Evolutionary conservation across 345 rosid species (phyloP).

Genomic region (Erucastrum elatum): DNA sequence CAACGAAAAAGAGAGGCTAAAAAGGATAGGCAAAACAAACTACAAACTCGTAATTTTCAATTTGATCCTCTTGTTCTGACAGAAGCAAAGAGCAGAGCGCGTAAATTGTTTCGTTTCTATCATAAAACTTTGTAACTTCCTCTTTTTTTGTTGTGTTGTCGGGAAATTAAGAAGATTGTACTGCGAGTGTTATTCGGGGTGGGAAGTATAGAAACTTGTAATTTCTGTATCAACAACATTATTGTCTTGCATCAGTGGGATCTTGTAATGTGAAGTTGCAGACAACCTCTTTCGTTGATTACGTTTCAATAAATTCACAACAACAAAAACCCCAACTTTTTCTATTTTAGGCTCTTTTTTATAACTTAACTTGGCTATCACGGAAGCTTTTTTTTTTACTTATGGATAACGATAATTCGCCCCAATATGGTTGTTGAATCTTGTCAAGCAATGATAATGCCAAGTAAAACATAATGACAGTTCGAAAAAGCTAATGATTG

Average conservation of each 20-base stretch:
- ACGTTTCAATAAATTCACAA: too few species aligned
- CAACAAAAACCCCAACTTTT: too few species aligned
- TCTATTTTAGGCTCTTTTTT: too few species aligned
- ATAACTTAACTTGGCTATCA: too few species aligned
- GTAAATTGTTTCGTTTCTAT: background rate
- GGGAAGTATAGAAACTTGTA: conserved; percentile 27
- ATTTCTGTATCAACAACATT: conserved; percentile 23
- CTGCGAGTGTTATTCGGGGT: background rate
- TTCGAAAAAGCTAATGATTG: too few species aligned
- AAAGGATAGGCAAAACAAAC: background rate
- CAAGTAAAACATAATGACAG: too few species aligned
- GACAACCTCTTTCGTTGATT: background rate
- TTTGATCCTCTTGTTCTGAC: conserved; percentile 5
- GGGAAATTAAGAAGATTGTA: conserved; percentile 4
- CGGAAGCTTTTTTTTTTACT: too few species aligned
- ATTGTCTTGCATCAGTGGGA: background rate
- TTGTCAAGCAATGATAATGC: too few species aligned
- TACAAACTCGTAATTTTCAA: background rate
- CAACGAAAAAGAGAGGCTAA: conserved; percentile 11
- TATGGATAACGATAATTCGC: too few species aligned
- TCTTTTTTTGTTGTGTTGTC: background rate
- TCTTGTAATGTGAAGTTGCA: background rate
- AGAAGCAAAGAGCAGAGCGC: background rate
- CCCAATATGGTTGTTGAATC: too few species aligned
- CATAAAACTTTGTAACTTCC: background rate